phyloP scores from a whole-genome alignment of 1,284 basidiomycete species.

The Nidula niveotomentosa region DNA sequence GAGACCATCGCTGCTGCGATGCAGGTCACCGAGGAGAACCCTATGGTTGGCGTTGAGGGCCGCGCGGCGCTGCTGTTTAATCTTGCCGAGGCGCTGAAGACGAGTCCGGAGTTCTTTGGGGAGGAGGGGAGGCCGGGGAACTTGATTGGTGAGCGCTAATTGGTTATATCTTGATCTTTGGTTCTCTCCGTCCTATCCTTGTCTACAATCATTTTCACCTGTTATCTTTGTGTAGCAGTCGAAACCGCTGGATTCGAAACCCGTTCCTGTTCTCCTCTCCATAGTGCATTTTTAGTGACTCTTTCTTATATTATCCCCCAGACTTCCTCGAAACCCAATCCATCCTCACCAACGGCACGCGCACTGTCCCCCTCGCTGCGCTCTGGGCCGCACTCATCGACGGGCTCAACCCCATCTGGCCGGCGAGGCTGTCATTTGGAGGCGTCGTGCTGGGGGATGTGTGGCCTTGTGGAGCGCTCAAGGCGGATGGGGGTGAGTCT shows the following conservation, averaged over 20 bases:
- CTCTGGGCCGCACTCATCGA: conserved; percentile 87
- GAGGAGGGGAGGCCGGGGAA: conserved; percentile 76
- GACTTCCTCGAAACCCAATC: conserved; percentile 73
- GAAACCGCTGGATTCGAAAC: no score
- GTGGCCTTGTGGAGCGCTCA: conserved; percentile 73
- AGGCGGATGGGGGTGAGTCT: background rate
- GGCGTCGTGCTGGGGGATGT: conserved; percentile 84
- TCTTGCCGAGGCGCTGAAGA: conserved; percentile 69
- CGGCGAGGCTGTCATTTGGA: conserved; percentile 67
- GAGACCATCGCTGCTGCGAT: conserved; percentile 69
- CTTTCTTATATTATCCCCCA: conserved; percentile 19
- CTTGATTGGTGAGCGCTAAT: conserved; percentile 61
- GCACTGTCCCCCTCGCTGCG: conserved; percentile 59
- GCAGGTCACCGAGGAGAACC: conserved; percentile 81
- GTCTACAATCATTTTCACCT: no score
- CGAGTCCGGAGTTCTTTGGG: conserved; percentile 71
- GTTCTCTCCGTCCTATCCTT: no score
- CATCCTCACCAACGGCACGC: conserved; percentile 30
- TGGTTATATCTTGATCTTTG: no score
- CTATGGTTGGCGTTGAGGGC: conserved; percentile 91
- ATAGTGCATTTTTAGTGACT: no score
- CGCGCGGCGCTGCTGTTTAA: conserved; percentile 76
- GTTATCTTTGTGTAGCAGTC: no score
- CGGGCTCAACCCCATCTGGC: conserved; percentile 89
- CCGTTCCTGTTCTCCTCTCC: no score